Evolutionary conservation across 2,329 filamentous ascomycete species (phyloP).

Genomic region (Stachybotrys chlorohalonatus): DNA sequence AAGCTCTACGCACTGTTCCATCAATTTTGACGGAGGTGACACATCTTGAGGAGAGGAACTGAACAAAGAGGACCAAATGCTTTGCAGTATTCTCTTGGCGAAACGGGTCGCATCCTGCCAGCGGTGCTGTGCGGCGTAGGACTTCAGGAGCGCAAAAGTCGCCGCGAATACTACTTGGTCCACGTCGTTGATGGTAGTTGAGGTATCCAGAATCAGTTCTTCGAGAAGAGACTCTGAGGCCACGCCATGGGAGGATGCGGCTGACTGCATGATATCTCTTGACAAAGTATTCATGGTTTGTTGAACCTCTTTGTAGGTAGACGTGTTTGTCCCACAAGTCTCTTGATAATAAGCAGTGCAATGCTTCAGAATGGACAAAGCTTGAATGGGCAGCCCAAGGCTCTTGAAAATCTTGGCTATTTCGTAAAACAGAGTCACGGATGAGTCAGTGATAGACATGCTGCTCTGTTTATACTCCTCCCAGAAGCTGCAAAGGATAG

Average conservation of each 20-base stretch:
- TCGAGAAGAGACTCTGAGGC: conserved; percentile 32
- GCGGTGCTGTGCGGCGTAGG: conserved; percentile 35
- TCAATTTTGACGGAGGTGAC: conserved; percentile 27
- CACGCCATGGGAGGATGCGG: conserved; percentile 14
- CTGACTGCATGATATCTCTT: conserved; percentile 29
- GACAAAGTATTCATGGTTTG: conserved; percentile 31
- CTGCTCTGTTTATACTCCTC: conserved; percentile 37
- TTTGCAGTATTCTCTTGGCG: conserved; percentile 33
- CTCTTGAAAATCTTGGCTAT: conserved; percentile 35
- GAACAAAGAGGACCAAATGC: conserved; percentile 37
- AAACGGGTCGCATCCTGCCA: conserved; percentile 35
- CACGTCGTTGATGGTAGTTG: conserved; percentile 25
- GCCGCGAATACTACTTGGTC: conserved; percentile 30
- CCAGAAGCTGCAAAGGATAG: conserved; percentile 35
- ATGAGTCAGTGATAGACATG: conserved; percentile 26
- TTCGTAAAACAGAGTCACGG: conserved; percentile 23
- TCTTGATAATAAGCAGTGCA: conserved; percentile 24
- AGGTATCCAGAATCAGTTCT: conserved; percentile 32
- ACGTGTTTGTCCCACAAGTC: conserved; percentile 21
- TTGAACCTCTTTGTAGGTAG: conserved; percentile 30
- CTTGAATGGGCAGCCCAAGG: conserved; percentile 31
- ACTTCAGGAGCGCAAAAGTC: conserved; percentile 25
- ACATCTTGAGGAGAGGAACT: conserved; percentile 33
- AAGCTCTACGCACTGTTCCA: conserved; percentile 35
- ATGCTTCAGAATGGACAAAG: conserved; percentile 38